Conservation (phyloP, 345 rosid genomes). For the Salix dunnii region DNA sequence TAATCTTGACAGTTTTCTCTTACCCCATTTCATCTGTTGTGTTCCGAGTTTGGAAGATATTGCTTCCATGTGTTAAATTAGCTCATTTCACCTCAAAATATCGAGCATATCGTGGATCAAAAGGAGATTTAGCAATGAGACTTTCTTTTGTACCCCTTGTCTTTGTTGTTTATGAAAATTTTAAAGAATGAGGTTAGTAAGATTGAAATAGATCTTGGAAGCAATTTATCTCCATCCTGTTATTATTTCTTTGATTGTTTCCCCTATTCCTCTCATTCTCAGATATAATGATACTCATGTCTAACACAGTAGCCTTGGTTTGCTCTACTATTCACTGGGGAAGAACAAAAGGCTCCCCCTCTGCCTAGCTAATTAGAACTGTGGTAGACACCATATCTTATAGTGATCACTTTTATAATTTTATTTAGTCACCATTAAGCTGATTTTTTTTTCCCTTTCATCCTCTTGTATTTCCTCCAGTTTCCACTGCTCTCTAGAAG, state of each 20-base stretch:
- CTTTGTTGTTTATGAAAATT: not conserved
- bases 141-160: not conserved
- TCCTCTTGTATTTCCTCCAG: constrained; percentile 36
- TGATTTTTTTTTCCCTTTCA: not conserved
- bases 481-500: constrained; percentile 91
- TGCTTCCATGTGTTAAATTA: not conserved
- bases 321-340: not conserved
- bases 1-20: not conserved
- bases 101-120: not conserved
- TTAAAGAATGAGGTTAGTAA: not conserved
- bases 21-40: not conserved
- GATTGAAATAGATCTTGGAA: not conserved
- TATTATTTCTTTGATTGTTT: not conserved
- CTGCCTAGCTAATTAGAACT: not conserved
- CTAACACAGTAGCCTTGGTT: not conserved
- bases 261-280: not conserved
- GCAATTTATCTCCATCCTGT: not conserved
- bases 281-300: not conserved
- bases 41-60: not conserved
- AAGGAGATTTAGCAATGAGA: not conserved
- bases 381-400: not conserved
- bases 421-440: not conserved
- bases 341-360: not conserved
- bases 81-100: not conserved
- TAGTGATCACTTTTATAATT: not conserved